Conservation (phyloP, 1,284 basidiomycete genomes). For the Leccinum subrobustum region DNA sequence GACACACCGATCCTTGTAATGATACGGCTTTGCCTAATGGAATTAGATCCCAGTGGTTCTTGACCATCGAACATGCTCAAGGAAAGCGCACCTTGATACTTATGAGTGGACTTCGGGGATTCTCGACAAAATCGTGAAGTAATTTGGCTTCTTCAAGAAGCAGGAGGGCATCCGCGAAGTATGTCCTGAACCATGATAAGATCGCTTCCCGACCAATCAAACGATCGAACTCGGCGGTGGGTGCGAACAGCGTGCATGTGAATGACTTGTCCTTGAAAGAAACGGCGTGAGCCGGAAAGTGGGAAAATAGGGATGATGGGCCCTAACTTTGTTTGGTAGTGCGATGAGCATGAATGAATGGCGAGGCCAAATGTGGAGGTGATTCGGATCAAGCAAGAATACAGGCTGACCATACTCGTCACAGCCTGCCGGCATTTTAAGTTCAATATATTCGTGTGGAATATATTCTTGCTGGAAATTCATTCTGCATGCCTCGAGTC, state of each 20-base stretch:
- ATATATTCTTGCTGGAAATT: slow-evolving; percentile 94
- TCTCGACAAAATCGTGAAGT: slow-evolving; percentile 73
- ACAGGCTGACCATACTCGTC: slow-evolving; percentile 57
- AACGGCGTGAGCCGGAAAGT: slow-evolving; percentile 21
- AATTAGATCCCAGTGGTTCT: slow-evolving; percentile 26
- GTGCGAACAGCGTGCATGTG: slow-evolving; percentile 93
- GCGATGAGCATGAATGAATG: slow-evolving; percentile 99
- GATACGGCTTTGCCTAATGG: slow-evolving; percentile 78
- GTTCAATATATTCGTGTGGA: slow-evolving; percentile 93
- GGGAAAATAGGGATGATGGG: slow-evolving; percentile 28
- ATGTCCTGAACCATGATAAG: slow-evolving; percentile 73
- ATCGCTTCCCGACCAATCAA: slow-evolving; percentile 61
- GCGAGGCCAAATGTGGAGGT: slow-evolving; percentile 98
- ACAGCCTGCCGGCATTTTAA: slow-evolving; percentile 86
- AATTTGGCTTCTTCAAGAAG: slow-evolving; percentile 82
- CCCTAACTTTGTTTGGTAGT: slow-evolving; percentile 86
- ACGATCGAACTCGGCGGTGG: slow-evolving; percentile 73
- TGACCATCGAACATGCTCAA: slow-evolving; percentile 13
- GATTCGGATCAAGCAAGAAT: slow-evolving; percentile 89
- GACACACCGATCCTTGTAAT: slow-evolving; percentile 86
- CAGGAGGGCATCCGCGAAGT: slow-evolving; percentile 87
- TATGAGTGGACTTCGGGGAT: slow-evolving; percentile 88
- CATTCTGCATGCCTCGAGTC: slow-evolving; percentile 58
- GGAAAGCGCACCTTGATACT: slow-evolving; percentile 76
- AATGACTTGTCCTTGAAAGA: slow-evolving; percentile 72